A percentile compares a stretch with the other conserved stretches of the same genome.
Evolutionary conservation across 2,329 filamentous ascomycete genomes (phyloP).

Genomic region (Arthroderma uncinatum): DNA sequence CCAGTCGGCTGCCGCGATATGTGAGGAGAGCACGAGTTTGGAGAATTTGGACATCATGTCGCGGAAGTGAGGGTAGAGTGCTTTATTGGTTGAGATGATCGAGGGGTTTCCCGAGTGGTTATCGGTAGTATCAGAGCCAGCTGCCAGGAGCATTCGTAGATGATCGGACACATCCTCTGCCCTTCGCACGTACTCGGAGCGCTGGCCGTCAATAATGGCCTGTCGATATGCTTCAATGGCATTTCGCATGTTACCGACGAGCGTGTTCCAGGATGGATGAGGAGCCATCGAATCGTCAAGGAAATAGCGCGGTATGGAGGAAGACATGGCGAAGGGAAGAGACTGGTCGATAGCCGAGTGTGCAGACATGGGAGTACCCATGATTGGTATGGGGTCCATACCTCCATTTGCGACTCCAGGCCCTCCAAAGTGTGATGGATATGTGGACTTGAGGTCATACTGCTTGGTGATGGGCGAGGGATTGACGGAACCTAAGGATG

Average conservation of each 20-base stretch:
- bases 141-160: conserved; percentile 80
- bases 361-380: conserved; percentile 21
- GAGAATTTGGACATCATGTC: conserved; percentile 99
- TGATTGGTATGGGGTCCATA: conserved; percentile 13
- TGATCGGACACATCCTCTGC: conserved; percentile 99
- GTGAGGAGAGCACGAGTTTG: conserved; percentile 95
- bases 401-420: conserved; percentile 18
- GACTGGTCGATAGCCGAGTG: conserved; percentile 46
- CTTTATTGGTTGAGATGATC: conserved; percentile 98
- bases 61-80: conserved; percentile 88
- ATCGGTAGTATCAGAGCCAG: conserved; percentile 92
- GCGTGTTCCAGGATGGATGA: conserved; percentile 67
- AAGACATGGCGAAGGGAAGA: conserved; percentile 33
- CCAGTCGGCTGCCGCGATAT: conserved; percentile 94
- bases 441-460: conserved; percentile 40
- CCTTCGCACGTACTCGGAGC: conserved; percentile 80
- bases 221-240: conserved; percentile 84
- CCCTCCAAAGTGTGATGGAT: conserved; percentile 12
- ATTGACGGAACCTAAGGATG: conserved; percentile 84
- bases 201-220: conserved; percentile 69
- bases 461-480: conserved; percentile 51
- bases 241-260: conserved; percentile 85
- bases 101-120: conserved; percentile 98
- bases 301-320: conserved; percentile 63
- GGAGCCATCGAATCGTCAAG: conserved; percentile 75